These are phyloP conservation scores for Aspergillus conjunctus DNA, from an alignment of 495 filamentous ascomycete genomes.

Conservation along the genomic window DNA sequence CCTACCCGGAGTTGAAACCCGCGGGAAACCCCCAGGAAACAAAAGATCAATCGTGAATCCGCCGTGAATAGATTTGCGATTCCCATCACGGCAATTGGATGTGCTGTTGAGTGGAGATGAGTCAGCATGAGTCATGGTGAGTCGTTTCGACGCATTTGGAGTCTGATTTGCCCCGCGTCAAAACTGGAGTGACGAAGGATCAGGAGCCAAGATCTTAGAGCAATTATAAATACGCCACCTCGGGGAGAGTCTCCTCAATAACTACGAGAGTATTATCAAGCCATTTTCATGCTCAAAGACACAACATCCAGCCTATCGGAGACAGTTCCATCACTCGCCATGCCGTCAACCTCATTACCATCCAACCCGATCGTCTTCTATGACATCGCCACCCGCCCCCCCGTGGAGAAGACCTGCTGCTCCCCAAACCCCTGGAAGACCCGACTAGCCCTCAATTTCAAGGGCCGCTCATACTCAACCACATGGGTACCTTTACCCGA, in stretches of 20 bases:
- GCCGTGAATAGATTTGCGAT: not conserved
- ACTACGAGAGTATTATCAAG: too few species aligned
- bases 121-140: not conserved
- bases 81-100: not conserved
- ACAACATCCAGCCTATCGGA: not conserved
- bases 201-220: not conserved
- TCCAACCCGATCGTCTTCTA: constrained; percentile 49
- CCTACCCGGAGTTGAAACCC: too few species aligned
- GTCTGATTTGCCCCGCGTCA: too few species aligned
- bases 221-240: not conserved
- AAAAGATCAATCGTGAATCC: not conserved
- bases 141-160: too few species aligned
- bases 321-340: not conserved
- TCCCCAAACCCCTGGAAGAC: constrained; percentile 64
- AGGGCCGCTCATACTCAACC: constrained; percentile 53
- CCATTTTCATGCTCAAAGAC: not conserved
- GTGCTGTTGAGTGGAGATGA: not conserved
- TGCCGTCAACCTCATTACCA: not conserved
- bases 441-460: constrained; percentile 63
- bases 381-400: constrained; percentile 54
- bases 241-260: not conserved
- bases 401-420: constrained; percentile 35
- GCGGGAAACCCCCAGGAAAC: too few species aligned
- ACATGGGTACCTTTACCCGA: constrained; percentile 54
- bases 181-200: not conserved